Evolutionary conservation across 2,329 filamentous ascomycete genomes (phyloP), one percentile per base, ranked within the genome.

Genomic region (Epichloe sp.): DNA sequence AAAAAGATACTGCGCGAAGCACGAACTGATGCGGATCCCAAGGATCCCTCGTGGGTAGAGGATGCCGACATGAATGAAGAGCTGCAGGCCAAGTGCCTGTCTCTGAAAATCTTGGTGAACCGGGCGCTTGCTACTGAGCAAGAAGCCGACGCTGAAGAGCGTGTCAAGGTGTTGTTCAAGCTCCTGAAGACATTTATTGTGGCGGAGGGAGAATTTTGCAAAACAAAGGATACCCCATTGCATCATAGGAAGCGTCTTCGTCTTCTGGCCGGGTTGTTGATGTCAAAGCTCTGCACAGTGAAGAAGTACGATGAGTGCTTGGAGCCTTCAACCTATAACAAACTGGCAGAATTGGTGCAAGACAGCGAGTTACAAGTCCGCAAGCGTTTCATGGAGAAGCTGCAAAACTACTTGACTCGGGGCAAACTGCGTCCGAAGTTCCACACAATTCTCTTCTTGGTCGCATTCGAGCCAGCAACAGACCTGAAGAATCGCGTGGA

Each of bases 371-470:
- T 79, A 2, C 77, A 84, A 56, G 88, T 97, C 31, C 84, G 93
- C 36, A 78, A 77, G 45, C 79, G 78, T 2, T 97, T 98, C 60
- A 76, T 93, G 49, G 81, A 83, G 60, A 89, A 90, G 59, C 72
- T 98, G 41, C 93, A 95, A 68, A 96, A 95, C 68, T 91, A 95
- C 61, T 78, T 97, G 4, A 85, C 86, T 10, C 79, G 85, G 49
- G 78, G 78, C 51, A 81, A 77, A 57, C 75, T 95, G 2, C 76
- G 80, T 1, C 72, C 77, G 12, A 82, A 91, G 10, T 98, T 94
- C 74, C 93, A 95, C 65, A 86, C 88, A 0, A 83, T 95, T 41
- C 76, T 95, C 5, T 97, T 96, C 70, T 71, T 97, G 43, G 85
- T 89, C 35, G 91, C 93, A 1, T 96, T 93, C 63, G 93, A 98